Evolutionary conservation across 805 yeast species (phyloP).

Genomic region (Candida arabinofermentans): DNA sequence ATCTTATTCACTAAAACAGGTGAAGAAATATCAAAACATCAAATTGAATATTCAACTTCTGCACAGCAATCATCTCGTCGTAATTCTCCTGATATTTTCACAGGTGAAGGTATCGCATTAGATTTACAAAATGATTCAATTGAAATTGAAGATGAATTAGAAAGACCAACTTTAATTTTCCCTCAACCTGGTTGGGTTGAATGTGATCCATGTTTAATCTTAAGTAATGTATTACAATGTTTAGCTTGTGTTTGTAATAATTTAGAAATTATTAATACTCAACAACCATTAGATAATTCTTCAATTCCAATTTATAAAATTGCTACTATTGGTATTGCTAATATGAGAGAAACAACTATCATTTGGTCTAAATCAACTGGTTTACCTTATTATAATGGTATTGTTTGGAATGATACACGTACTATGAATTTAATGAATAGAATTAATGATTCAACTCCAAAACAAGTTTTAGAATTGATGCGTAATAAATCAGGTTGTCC

Average conservation of each 20-base stretch:
- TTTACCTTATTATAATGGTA: conserved; percentile 77
- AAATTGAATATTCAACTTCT: conserved; percentile 80
- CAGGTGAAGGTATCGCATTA: conserved; percentile 73
- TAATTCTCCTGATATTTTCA: conserved; percentile 51
- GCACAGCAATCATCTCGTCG: conserved; percentile 43
- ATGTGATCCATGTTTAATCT: conserved; percentile 80
- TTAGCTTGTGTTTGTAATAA: conserved; percentile 55
- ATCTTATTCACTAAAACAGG: conserved; percentile 74
- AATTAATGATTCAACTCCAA: conserved; percentile 49
- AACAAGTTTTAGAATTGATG: conserved; percentile 53
- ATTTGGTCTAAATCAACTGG: conserved; percentile 88
- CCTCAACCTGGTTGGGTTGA: conserved; percentile 93
- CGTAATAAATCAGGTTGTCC: conserved; percentile 78
- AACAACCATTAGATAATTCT: conserved; percentile 32
- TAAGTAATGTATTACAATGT: conserved; percentile 79
- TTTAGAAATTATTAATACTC: conserved; percentile 53
- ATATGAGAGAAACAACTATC: conserved; percentile 92
- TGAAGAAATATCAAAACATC: conserved; percentile 79
- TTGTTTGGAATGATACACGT: conserved; percentile 95
- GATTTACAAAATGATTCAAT: conserved; percentile 44
- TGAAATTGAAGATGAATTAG: conserved; percentile 52
- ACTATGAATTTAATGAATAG: conserved; percentile 68
- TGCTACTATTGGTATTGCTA: conserved; percentile 81
- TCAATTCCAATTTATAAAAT: conserved; percentile 41
- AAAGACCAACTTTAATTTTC: conserved; percentile 65